These are phyloP conservation scores for Gastrodia elata DNA, from an alignment of 106 monocot species.

Conservation along the genomic window DNA sequence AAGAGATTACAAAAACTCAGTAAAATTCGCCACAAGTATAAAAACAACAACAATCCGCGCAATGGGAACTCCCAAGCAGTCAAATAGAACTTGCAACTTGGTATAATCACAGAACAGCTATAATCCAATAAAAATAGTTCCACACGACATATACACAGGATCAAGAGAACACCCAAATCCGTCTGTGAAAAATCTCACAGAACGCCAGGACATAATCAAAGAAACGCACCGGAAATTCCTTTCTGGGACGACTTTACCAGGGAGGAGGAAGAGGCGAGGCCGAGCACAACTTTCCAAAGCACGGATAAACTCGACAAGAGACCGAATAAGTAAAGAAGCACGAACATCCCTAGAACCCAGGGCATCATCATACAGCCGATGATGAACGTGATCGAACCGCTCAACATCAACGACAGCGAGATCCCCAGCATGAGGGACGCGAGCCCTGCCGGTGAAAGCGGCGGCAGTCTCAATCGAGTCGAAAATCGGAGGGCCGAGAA, in stretches of 20 bases:
- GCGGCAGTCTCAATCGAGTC: neutral
- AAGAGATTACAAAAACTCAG: neutral
- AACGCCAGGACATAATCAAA: neutral
- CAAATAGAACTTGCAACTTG: neutral
- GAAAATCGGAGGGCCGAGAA: neutral
- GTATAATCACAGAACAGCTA: neutral
- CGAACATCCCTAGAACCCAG: neutral
- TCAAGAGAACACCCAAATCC: neutral
- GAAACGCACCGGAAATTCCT: slow-evolving; percentile 8
- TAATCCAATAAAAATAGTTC: neutral
- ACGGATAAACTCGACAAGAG: neutral
- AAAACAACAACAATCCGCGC: neutral
- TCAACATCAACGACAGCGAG: neutral
- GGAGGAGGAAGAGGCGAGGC: neutral
- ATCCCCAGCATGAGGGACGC: neutral
- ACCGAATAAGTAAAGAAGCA: neutral
- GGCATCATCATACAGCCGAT: slow-evolving; percentile 6
- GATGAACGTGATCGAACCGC: neutral
- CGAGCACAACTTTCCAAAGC: neutral
- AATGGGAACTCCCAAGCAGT: neutral
- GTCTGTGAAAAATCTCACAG: neutral
- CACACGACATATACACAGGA: neutral
- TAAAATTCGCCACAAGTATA: neutral
- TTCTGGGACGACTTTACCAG: neutral
- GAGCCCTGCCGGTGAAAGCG: neutral